These are phyloP conservation scores for Boletellus deceptivus DNA, from an alignment of 1,284 basidiomycete genomes.

Conservation along the genomic window DNA sequence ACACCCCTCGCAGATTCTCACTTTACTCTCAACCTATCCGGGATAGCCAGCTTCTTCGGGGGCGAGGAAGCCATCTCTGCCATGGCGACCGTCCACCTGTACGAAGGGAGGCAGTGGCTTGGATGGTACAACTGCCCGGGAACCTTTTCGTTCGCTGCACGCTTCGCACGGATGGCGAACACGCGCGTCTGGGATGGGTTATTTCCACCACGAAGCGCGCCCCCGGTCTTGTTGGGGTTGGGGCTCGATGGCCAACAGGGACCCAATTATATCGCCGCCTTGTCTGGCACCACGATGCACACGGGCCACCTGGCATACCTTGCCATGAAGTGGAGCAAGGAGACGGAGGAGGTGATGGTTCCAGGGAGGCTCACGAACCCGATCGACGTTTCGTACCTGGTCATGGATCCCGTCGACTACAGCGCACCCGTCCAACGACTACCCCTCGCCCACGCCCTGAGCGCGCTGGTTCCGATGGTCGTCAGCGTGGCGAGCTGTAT, in stretches of 20 bases:
- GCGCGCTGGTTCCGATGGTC: slow-evolving; percentile 19
- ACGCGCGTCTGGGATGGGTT: slow-evolving; percentile 23
- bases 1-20: slow-evolving; percentile 13
- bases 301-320: slow-evolving; percentile 29
- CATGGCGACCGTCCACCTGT: slow-evolving; percentile 30
- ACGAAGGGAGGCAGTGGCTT: slow-evolving; percentile 26
- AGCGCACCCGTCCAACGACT: slow-evolving; percentile 9
- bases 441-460: slow-evolving; percentile 6
- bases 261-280: slow-evolving; percentile 26
- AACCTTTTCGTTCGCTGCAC: slow-evolving; percentile 26
- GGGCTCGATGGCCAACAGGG: slow-evolving; percentile 28
- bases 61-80: slow-evolving; percentile 32
- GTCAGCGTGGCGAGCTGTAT: slow-evolving; percentile 20
- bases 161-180: slow-evolving; percentile 30
- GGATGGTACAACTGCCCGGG: slow-evolving; percentile 37
- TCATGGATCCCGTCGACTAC: slow-evolving; percentile 20
- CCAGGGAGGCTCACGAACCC: slow-evolving; percentile 22
- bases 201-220: slow-evolving; percentile 15
- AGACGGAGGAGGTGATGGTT: slow-evolving; percentile 8
- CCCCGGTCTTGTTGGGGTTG: slow-evolving; percentile 18
- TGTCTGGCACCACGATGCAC: slow-evolving; percentile 27
- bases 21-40: slow-evolving; percentile 24
- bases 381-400: slow-evolving; percentile 21
- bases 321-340: slow-evolving; percentile 17
- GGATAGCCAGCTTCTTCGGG: slow-evolving; percentile 29